Conservation (phyloP, 208 protist species). For the Trypanosoma melophagium region DNA sequence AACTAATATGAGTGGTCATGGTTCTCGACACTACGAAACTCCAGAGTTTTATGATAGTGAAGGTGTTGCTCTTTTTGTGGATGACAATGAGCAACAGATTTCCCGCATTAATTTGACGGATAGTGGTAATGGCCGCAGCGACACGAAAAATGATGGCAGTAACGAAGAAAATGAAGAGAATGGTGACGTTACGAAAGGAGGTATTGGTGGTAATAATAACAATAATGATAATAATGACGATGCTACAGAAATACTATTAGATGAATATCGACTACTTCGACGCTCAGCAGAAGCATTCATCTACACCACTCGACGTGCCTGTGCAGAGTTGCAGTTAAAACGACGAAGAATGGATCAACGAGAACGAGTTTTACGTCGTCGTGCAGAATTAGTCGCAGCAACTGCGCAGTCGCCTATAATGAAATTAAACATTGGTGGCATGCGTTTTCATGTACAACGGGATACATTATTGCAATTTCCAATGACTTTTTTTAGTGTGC, state of each 20-base stretch:
- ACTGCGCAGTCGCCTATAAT: slow-evolving; percentile 7
- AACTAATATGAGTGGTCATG: not conserved
- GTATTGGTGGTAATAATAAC: not conserved
- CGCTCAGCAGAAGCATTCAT: not conserved
- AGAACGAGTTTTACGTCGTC: slow-evolving; percentile 14
- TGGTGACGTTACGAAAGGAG: not conserved
- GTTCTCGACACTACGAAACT: slow-evolving; percentile 4
- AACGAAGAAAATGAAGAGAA: not conserved
- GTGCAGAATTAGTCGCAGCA: slow-evolving; percentile 1
- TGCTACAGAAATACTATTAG: not conserved
- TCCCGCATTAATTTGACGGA: too few species aligned
- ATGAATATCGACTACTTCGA: slow-evolving; percentile 6
- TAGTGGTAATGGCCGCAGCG: too few species aligned
- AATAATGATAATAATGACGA: not conserved
- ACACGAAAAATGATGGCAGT: too few species aligned
- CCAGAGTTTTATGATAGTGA: slow-evolving; percentile 1
- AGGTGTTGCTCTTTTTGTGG: not conserved
- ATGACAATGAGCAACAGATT: too few species aligned
- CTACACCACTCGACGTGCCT: not conserved
- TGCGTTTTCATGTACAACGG: slow-evolving; percentile 27
- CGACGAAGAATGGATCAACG: slow-evolving; percentile 9
- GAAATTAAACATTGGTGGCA: slow-evolving; percentile 29
- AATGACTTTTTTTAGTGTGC: slow-evolving; percentile 20
- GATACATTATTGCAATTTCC: slow-evolving; percentile 25
- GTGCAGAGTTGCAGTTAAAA: slow-evolving; percentile 7